These are phyloP conservation scores for Pyrenophora teres DNA, from an alignment of 2,329 filamentous ascomycete genomes.

Conservation along the genomic window DNA sequence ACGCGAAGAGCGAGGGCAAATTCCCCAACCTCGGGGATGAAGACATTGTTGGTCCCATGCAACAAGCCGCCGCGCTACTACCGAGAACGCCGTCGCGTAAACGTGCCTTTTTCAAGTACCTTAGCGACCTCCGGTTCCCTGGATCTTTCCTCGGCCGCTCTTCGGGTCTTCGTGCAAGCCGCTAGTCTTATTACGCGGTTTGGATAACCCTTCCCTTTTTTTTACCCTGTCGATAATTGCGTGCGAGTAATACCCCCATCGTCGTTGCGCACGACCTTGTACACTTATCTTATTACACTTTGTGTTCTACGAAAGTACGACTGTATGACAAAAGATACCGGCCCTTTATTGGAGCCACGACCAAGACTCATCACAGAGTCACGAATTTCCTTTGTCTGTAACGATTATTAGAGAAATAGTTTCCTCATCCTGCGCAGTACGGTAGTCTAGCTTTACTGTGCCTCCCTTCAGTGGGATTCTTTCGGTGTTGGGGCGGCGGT, in stretches of 20 bases:
- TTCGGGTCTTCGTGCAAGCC: slow-evolving; percentile 27
- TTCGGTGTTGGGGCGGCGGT: slow-evolving; percentile 19
- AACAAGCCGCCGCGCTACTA: slow-evolving; percentile 39
- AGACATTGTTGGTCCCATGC: slow-evolving; percentile 92
- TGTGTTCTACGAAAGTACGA: slow-evolving; percentile 45
- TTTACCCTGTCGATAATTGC: slow-evolving; percentile 36
- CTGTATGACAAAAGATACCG: slow-evolving; percentile 41
- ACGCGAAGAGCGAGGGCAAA: slow-evolving; percentile 72
- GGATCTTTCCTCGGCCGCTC: slow-evolving; percentile 40
- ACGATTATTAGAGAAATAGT: slow-evolving; percentile 30
- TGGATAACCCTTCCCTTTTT: slow-evolving; percentile 8
- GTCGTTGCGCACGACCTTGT: slow-evolving; percentile 34
- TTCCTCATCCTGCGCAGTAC: slow-evolving; percentile 17
- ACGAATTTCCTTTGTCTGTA: slow-evolving; percentile 45
- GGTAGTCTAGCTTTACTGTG: slow-evolving; percentile 16
- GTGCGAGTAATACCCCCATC: slow-evolving; percentile 33
- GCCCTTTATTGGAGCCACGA: slow-evolving; percentile 39
- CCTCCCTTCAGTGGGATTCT: slow-evolving; percentile 29
- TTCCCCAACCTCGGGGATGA: slow-evolving; percentile 87
- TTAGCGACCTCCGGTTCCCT: slow-evolving; percentile 46
- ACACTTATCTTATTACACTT: slow-evolving; percentile 34
- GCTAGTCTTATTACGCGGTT: no score
- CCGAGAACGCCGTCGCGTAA: slow-evolving; percentile 46
- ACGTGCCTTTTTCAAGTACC: slow-evolving; percentile 47
- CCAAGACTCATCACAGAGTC: slow-evolving; percentile 28